Evolutionary conservation across 2,329 filamentous ascomycete genomes (phyloP).

Genomic region (Botryotinia calthae): DNA sequence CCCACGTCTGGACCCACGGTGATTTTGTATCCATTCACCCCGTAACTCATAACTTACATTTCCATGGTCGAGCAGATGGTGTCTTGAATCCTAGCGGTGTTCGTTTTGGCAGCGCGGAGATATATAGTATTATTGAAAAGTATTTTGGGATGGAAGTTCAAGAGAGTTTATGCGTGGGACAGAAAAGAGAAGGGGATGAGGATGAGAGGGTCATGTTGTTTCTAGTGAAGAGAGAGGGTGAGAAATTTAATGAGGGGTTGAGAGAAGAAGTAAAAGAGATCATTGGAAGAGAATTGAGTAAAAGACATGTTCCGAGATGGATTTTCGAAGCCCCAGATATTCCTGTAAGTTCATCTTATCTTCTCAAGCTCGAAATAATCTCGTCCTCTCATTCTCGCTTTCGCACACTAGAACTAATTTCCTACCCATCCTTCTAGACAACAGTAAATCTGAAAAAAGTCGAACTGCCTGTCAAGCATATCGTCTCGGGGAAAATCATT

Average conservation of each 20-base stretch:
- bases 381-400: neutral
- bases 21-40: neutral
- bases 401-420: neutral
- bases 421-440: constrained; percentile 48
- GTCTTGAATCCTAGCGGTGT: constrained; percentile 78
- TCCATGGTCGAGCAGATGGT: constrained; percentile 61
- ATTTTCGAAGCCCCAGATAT: constrained; percentile 80
- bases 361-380: neutral
- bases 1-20: neutral
- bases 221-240: constrained; percentile 57
- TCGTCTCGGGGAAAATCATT: constrained; percentile 71
- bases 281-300: constrained; percentile 65
- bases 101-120: constrained; percentile 75
- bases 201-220: constrained; percentile 61
- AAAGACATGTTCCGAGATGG: constrained; percentile 73
- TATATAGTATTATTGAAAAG: constrained; percentile 53
- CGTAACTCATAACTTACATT: neutral
- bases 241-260: constrained; percentile 52
- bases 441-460: constrained; percentile 86
- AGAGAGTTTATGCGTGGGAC: constrained; percentile 69
- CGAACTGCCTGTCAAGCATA: constrained; percentile 79
- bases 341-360: constrained; percentile 55
- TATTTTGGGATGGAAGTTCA: constrained; percentile 66
- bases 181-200: constrained; percentile 59
- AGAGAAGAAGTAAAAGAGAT: constrained; percentile 59